Base-by-base conservation (phyloP, 257 asterid species). In the Solanum sejunctum region DNA sequence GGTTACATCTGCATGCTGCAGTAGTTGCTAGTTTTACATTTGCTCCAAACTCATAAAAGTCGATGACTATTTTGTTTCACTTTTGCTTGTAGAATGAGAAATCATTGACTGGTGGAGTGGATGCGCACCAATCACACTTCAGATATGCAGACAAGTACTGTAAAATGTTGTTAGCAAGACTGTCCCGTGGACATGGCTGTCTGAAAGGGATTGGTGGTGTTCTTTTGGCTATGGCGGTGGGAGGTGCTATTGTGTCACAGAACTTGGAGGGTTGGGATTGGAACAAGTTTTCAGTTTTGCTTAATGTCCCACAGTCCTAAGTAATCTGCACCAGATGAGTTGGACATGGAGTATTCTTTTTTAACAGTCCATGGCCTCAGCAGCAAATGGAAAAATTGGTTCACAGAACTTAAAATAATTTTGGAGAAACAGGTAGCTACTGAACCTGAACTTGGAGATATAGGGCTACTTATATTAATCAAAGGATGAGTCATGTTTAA, bases 141-240 rank as follows among this genome's bases (percentile, higher is more conserved):
- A 90, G 87, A 90, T 96, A 96, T 43, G 95, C 98, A 1, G 96
- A 93, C 71, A 93, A 90, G 75, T 91, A 92, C 88, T 89, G 95
- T 82, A 94, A 87, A 88, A 66, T 84, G 58, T 17, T 96, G 52
- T 60, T 52, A 83, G 92, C 92, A 64, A 93, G 83, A 91, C 67
- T 93, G 52, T 91, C 94, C 7, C 87, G 90, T 21, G 93, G 95
- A 7, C 85, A 63, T 83, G 92, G 92, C 16, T 93, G 94, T 82
- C 58, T 92, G 84, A 93, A 91, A 91, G 84, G 88, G 10, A 43
- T 89, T 80, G 88, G 84, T 12, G 63, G 93, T 26, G 41, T 89
- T 13, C 9, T 83, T 20, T 88, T 86, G 21, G 85, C 86, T 49
- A 36, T 93, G 60, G 97, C 91, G 47, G 91, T 91, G 75, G 96